Base-by-base conservation (phyloP, 2,329 filamentous ascomycete genomes). In the Rhynchosporium graminicola region DNA sequence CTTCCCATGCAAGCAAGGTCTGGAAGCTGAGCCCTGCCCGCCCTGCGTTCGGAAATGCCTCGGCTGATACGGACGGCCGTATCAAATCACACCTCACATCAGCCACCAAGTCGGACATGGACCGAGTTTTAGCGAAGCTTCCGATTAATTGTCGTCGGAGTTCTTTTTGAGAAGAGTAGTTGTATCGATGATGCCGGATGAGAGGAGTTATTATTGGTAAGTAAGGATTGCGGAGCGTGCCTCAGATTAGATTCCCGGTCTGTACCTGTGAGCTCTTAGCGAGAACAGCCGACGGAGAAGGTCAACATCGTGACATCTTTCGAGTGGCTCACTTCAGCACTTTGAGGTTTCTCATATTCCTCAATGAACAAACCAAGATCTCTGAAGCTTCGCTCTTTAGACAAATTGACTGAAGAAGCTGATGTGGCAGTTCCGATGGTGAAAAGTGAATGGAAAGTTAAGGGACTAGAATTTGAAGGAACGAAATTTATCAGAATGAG, bases 241-340 rank as follows among this genome's bases (percentile, higher is more conserved):
- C 33, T 36, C 45, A 26, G 15, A n/a, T 7, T 29, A 33, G 15
- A 6, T 6, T n/a, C 2, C 29, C 47, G 13, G 28, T 31, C n/a
- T 51, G 10, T 51, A 8, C n/a, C n/a, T 8, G 20, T 26, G 20
- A 20, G 8, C 15, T 20, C 5, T 54, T 54, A 54, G 36, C 51
- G 51, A 54, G 51, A 54, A 54, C 51, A 54, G 51, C 51, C 51
- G 51, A 54, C 33, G 3, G n/a, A 36, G 43, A 54, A 38, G 9
- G 26, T 20, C 46, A 48, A 48, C 46, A 48, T 8, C 26, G 46
- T 26, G 13, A 29, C 20, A 48, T 48, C 46, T 48, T 48, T 4
- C 3, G 7, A 28, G 20, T 28, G 45, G 28, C 45, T 47, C 12
- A 43, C 42, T 43, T n/a, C 20, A 20, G 20, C 20, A 20, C 20